These are phyloP conservation scores for Chaetoscypha palmicola DNA, from an alignment of 2,329 filamentous ascomycete genomes.

Conservation along the genomic window DNA sequence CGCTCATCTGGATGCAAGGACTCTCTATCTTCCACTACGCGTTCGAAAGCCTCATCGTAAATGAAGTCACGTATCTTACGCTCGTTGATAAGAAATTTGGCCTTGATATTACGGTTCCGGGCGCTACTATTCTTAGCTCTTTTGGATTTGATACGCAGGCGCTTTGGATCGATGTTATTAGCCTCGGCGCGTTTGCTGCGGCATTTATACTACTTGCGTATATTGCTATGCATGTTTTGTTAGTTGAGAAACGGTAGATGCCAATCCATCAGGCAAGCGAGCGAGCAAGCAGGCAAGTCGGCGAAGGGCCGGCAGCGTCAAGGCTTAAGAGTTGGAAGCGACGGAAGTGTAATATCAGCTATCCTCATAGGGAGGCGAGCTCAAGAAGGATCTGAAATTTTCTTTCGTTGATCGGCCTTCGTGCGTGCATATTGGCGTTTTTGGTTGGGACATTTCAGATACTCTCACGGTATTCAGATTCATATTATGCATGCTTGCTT, in stretches of 20 bases:
- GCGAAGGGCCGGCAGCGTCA: too few species aligned
- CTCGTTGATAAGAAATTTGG: slow-evolving; percentile 93
- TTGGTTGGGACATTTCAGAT: too few species aligned
- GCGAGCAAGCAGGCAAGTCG: too few species aligned
- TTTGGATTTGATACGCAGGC: slow-evolving; percentile 90
- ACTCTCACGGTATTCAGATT: too few species aligned
- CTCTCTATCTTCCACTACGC: slow-evolving; percentile 98
- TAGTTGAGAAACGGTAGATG: slow-evolving; percentile 74
- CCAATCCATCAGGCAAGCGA: too few species aligned
- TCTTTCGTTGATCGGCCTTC: too few species aligned
- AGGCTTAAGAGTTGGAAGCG: too few species aligned
- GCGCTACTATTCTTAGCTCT: slow-evolving; percentile 84
- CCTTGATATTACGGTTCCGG: slow-evolving; percentile 91
- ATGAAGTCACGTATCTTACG: slow-evolving; percentile 85
- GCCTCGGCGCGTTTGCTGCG: slow-evolving; percentile 73
- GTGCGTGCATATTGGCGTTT: too few species aligned
- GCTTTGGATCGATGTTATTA: slow-evolving; percentile 77
- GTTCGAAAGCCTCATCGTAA: slow-evolving; percentile 94
- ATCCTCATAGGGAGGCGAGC: too few species aligned
- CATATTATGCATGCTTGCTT: too few species aligned
- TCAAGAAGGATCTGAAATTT: too few species aligned
- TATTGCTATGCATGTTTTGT: slow-evolving; percentile 81
- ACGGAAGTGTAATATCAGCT: too few species aligned
- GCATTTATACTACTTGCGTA: slow-evolving; percentile 86
- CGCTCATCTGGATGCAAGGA: slow-evolving; percentile 83